Percentiles rank a stretch among this genome's conserved stretches.
Evolutionary conservation across 2,329 filamentous ascomycete genomes (phyloP).

Genomic region (Colletotrichum sublineola): DNA sequence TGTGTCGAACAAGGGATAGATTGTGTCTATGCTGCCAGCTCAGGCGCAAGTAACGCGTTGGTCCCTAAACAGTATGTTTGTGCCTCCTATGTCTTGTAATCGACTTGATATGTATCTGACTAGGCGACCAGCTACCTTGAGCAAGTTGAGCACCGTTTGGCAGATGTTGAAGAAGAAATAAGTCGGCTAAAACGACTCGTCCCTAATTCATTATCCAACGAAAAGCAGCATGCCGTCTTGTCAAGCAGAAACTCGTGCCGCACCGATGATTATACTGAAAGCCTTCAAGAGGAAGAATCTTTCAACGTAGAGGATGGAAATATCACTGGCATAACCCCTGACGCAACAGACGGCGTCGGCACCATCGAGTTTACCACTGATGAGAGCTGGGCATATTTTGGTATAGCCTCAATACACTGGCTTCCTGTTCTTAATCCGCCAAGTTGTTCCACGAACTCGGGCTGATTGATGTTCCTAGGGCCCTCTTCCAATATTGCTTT

Average conservation of each 20-base stretch:
- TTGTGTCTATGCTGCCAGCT: constrained; percentile 44
- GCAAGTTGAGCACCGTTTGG: constrained; percentile 43
- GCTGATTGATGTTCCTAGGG: constrained; percentile 22
- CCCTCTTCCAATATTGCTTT: constrained; percentile 47
- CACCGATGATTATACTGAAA: constrained; percentile 9
- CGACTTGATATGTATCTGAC: not conserved
- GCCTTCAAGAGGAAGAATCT: not conserved
- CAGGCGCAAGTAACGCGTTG: constrained; percentile 28
- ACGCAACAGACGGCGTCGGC: constrained; percentile 45
- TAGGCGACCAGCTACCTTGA: constrained; percentile 37
- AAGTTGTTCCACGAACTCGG: not conserved
- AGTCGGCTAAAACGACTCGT: constrained; percentile 38
- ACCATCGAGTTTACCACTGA: constrained; percentile 45
- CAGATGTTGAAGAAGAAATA: constrained; percentile 43
- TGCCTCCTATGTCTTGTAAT: not conserved
- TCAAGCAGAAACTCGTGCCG: not conserved
- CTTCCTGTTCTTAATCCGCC: not conserved
- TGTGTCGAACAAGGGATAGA: constrained; percentile 42
- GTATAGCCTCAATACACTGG: constrained; percentile 20
- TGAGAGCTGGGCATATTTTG: constrained; percentile 44
- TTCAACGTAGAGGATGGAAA: constrained; percentile 38
- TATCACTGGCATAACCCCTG: constrained; percentile 39
- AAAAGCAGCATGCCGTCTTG: constrained; percentile 19
- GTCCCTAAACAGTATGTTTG: constrained; percentile 37
- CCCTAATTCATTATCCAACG: constrained; percentile 3